phyloP scores from a whole-genome alignment of 1,284 basidiomycete species.

The Stereum hirsutum region DNA sequence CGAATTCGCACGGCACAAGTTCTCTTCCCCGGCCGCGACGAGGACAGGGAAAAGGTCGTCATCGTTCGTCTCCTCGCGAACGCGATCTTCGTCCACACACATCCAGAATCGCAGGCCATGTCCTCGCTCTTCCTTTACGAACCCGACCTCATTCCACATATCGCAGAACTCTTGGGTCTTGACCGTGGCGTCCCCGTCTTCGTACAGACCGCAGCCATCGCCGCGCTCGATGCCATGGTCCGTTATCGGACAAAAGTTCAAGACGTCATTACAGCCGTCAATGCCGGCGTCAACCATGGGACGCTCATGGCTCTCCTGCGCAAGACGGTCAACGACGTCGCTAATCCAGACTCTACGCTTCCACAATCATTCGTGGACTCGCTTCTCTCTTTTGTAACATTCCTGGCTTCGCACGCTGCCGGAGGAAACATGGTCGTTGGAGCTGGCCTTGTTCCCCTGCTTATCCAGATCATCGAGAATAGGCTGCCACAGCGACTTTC shows the following conservation, averaged over 20 bases:
- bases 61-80: slow-evolving; percentile 80
- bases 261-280: slow-evolving; percentile 87
- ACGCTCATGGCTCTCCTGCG: slow-evolving; percentile 84
- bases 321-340: slow-evolving; percentile 68
- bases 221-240: slow-evolving; percentile 84
- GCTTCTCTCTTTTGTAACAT: slow-evolving; percentile 81
- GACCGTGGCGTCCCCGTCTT: slow-evolving; percentile 59
- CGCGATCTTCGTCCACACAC: slow-evolving; percentile 83
- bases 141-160: slow-evolving; percentile 80
- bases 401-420: slow-evolving; percentile 75
- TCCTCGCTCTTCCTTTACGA: slow-evolving; percentile 90
- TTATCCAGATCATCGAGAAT: slow-evolving; percentile 85
- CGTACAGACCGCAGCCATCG: slow-evolving; percentile 79
- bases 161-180: slow-evolving; percentile 85
- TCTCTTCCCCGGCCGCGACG: slow-evolving; percentile 47
- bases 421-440: slow-evolving; percentile 92
- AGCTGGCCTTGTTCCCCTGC: slow-evolving; percentile 88
- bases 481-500: slow-evolving; percentile 56
- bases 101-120: slow-evolving; percentile 70
- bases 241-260: slow-evolving; percentile 77
- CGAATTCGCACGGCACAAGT: slow-evolving; percentile 76
- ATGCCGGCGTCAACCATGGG: slow-evolving; percentile 95
- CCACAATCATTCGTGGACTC: slow-evolving; percentile 82
- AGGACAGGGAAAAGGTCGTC: slow-evolving; percentile 74
- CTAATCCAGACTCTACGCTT: slow-evolving; percentile 52